phyloP scores from a whole-genome alignment of 371 early-diverging fungal genomes.

The Haplosporangium sp. region DNA sequence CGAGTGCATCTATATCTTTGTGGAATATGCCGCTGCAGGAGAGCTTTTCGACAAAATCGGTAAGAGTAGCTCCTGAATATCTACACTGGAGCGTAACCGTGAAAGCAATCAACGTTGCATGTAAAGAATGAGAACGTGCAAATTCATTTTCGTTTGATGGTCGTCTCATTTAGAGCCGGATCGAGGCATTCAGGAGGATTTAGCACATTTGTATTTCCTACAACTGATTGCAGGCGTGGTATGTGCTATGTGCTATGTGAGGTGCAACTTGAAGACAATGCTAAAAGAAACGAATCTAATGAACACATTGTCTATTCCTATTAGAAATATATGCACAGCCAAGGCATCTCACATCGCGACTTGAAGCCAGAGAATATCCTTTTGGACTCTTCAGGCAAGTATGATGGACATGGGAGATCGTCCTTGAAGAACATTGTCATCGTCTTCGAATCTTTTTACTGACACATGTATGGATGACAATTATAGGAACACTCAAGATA shows the following conservation, averaged over 20 bases:
- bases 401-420: not conserved
- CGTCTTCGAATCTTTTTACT: not conserved
- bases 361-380: slow-evolving; percentile 81
- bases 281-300: not conserved
- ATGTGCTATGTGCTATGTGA: no score
- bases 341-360: slow-evolving; percentile 64
- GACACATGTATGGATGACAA: not conserved
- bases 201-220: slow-evolving; percentile 78
- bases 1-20: slow-evolving; percentile 58
- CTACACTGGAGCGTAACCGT: not conserved
- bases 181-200: slow-evolving; percentile 74
- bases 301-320: not conserved
- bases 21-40: slow-evolving; percentile 72
- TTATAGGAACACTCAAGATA: slow-evolving; percentile 79
- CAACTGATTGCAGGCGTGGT: slow-evolving; percentile 76
- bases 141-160: not conserved
- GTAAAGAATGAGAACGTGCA: not conserved
- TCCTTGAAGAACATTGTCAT: no score
- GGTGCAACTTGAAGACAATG: not conserved
- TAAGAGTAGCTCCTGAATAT: slow-evolving; percentile 12
- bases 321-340: slow-evolving; percentile 46
- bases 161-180: slow-evolving; percentile 65
- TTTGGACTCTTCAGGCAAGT: slow-evolving; percentile 58
- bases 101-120: not conserved
- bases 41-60: slow-evolving; percentile 76